phyloP scores from a whole-genome alignment of 495 filamentous ascomycete genomes.

The Penicillium diatomitis region DNA sequence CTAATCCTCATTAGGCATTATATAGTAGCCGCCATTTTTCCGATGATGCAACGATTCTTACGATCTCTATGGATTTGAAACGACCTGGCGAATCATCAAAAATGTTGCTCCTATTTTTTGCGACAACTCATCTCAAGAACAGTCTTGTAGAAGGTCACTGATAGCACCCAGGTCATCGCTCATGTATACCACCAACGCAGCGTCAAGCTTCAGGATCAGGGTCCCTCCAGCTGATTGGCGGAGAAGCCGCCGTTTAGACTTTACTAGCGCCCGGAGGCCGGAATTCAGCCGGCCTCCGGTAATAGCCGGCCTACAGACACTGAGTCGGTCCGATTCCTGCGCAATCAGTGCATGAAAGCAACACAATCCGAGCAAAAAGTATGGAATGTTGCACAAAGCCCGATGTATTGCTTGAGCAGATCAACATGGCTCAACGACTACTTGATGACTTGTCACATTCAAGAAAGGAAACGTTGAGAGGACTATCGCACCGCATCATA shows the following conservation, averaged over 20 bases:
- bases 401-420: no score
- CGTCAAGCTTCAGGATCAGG: conserved; percentile 16
- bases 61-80: no score
- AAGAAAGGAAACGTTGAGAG: no score
- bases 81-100: not conserved
- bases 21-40: not conserved
- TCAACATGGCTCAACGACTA: no score
- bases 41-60: no score
- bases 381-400: no score
- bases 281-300: conserved; percentile 38
- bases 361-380: no score
- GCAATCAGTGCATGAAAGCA: no score
- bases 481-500: no score
- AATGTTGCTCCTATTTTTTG: not conserved
- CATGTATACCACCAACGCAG: not conserved
- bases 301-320: conserved; percentile 24
- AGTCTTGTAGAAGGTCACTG: not conserved
- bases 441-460: no score
- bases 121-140: not conserved
- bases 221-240: conserved; percentile 13
- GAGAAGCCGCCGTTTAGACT: conserved; percentile 16
- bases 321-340: conserved; percentile 4
- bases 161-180: not conserved
- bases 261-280: conserved; percentile 32
- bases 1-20: conserved; percentile 23